Conservation (phyloP, 2,329 filamentous ascomycete genomes). For the Penicillium fuscoglaucum region DNA sequence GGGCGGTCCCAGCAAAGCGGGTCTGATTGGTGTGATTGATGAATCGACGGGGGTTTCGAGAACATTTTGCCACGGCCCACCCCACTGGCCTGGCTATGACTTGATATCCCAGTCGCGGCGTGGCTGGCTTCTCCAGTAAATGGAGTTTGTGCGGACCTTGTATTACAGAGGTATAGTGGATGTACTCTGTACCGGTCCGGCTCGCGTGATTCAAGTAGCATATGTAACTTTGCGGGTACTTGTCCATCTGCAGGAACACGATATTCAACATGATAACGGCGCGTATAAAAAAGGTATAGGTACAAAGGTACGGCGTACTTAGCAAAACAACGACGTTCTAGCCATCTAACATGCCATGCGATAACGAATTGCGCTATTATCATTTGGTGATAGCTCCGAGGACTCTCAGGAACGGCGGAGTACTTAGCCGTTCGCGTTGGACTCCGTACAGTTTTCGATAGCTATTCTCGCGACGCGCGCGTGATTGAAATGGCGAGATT, state of each 20-base stretch:
- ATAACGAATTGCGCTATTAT: slow-evolving; percentile 18
- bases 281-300: background rate
- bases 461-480: slow-evolving; percentile 7
- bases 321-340: background rate
- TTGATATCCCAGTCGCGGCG: slow-evolving; percentile 14
- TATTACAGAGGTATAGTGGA: slow-evolving; percentile 4
- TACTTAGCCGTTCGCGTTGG: slow-evolving; percentile 9
- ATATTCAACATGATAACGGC: background rate
- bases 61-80: slow-evolving; percentile 39
- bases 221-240: slow-evolving; percentile 1
- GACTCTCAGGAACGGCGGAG: slow-evolving; percentile 11
- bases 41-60: slow-evolving; percentile 25
- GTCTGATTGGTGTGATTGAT: slow-evolving; percentile 13
- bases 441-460: slow-evolving; percentile 1
- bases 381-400: slow-evolving; percentile 8
- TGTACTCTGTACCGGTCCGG: background rate
- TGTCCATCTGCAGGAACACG: slow-evolving; percentile 10
- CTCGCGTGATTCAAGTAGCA: slow-evolving; percentile 1
- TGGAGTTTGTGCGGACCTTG: slow-evolving; percentile 13
- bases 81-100: slow-evolving; percentile 12
- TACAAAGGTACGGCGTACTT: background rate
- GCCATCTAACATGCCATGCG: background rate
- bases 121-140: slow-evolving; percentile 22
- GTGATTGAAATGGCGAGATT: slow-evolving; percentile 1
- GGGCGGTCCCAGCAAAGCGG: slow-evolving; percentile 15